Base-by-base conservation (phyloP, 495 filamentous ascomycete genomes). In the Neurospora sp. region DNA sequence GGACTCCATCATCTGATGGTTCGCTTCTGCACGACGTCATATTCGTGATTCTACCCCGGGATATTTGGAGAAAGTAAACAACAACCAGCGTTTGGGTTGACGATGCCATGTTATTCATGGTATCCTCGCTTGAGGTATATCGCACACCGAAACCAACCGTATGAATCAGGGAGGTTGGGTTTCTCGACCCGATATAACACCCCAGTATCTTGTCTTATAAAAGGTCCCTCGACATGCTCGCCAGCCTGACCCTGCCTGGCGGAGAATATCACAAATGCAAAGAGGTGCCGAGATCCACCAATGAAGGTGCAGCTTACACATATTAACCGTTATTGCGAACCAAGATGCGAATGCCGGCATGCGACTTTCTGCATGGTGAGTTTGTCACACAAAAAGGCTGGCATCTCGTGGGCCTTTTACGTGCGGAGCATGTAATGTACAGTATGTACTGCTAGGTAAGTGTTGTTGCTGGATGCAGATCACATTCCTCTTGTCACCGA, bases 21-120 rank as follows among this genome's bases (percentile, higher is more conserved):
- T 37, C 69, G 35, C 27, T 40, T 71, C 38, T 70, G 27, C 53
- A 48, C 74, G 38, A 73, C 74, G 71, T 75, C 74, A 73, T 71
- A 48, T 59, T 35, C 53, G 53, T 65, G 53, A 61, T 35, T 61
- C 35, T 35, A 61, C 27, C 12, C 53, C 53, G 53, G 27, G 12
- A 61, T 35, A 31, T 31, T 65, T 65, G 53, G 53, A 35, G 53
- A 65, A 35, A 35, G 53, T 35, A 61, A 61, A 18, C 27, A 35
- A 61, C 53, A 14, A 35, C 35, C 0, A 35, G 35, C 35, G 35
- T 35, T 35, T 35, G 27, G 27, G 27, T 31, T 31, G 27, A 31
- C 5, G 35, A 35, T 35, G 35, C 35, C 35, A 35, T 35, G 5
- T 35, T 35, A 35, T 35, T 37, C 6, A 18, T 61, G 27, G 9